A percentile compares a stretch with the other conserved stretches of the same genome.
Conservation (phyloP, 192 early-diverging fungal genomes). For the Coemansia sp. region DNA sequence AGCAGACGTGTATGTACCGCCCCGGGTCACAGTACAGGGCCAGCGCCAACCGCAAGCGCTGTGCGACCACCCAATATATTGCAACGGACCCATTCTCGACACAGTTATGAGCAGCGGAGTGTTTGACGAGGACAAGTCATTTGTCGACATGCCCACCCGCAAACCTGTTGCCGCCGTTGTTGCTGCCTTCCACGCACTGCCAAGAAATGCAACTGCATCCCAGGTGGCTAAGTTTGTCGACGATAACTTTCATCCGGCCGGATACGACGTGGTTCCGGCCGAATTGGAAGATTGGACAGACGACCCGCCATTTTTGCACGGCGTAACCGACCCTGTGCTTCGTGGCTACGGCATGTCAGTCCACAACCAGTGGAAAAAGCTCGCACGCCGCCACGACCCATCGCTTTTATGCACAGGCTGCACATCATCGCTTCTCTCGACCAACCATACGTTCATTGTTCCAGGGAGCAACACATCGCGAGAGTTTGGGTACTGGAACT, state of each 20-base stretch:
- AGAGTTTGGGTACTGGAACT: conserved; percentile 75
- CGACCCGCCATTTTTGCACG: conserved; percentile 54
- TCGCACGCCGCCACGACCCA: conserved; percentile 58
- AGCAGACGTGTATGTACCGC: conserved; percentile 13
- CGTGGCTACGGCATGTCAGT: conserved; percentile 57
- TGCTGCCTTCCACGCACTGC: conserved; percentile 51
- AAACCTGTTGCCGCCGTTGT: conserved; percentile 59
- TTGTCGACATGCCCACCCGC: conserved; percentile 69
- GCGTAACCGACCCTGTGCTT: conserved; percentile 55
- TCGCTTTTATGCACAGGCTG: conserved; percentile 60
- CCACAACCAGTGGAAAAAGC: conserved; percentile 64
- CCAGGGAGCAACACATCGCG: conserved; percentile 64
- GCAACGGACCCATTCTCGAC: conserved; percentile 60
- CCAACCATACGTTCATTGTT: conserved; percentile 62
- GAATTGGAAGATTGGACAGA: conserved; percentile 56
- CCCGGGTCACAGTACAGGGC: conserved; percentile 12
- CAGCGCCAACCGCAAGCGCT: conserved; percentile 21
- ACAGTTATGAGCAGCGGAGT: conserved; percentile 59
- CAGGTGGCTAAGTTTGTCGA: conserved; percentile 59
- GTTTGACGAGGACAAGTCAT: conserved; percentile 70
- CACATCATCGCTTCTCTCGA: conserved; percentile 54
- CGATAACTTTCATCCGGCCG: conserved; percentile 60
- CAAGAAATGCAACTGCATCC: conserved; percentile 26
- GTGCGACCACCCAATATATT: conserved; percentile 69
- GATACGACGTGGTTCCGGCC: conserved; percentile 54